Evolutionary conservation across 2,329 filamentous ascomycete genomes (phyloP).

Genomic region (Pseudogymnoascus sp.): DNA sequence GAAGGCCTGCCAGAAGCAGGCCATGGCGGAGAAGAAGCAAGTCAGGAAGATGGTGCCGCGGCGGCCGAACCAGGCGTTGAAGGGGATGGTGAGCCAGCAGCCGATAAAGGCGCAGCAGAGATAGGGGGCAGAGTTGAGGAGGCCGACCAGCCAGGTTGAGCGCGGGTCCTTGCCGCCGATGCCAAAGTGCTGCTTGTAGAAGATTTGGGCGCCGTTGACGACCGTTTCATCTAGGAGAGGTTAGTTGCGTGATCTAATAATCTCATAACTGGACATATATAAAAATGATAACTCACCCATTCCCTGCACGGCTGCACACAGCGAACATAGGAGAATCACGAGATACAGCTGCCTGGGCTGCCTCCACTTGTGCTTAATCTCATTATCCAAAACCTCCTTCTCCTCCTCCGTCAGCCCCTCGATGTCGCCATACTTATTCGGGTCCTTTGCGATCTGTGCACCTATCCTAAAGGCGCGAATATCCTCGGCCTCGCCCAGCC

Average conservation of each 20-base stretch:
- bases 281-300: slow-evolving; percentile 39
- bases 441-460: slow-evolving; percentile 46
- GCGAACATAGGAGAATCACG: slow-evolving; percentile 58
- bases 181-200: slow-evolving; percentile 54
- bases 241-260: slow-evolving; percentile 17
- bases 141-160: slow-evolving; percentile 51
- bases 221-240: slow-evolving; percentile 52
- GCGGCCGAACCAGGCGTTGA: slow-evolving; percentile 63
- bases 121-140: slow-evolving; percentile 54
- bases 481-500: slow-evolving; percentile 46
- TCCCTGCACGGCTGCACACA: slow-evolving; percentile 62
- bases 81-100: slow-evolving; percentile 65
- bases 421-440: slow-evolving; percentile 38
- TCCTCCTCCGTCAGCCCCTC: slow-evolving; percentile 51
- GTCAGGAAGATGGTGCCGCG: slow-evolving; percentile 64
- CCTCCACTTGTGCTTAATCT: slow-evolving; percentile 59
- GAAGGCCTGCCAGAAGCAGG: slow-evolving; percentile 44
- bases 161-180: slow-evolving; percentile 43
- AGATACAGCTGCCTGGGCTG: slow-evolving; percentile 59
- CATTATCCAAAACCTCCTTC: slow-evolving; percentile 46
- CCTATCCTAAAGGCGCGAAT: slow-evolving; percentile 51
- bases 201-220: slow-evolving; percentile 60
- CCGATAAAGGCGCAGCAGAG: slow-evolving; percentile 60
- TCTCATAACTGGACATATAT: not conserved
- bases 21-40: slow-evolving; percentile 50